Percentiles rank a stretch among this genome's conserved stretches.
phyloP scores from a whole-genome alignment of 2,329 filamentous ascomycete species.

The Cadophora sp. region DNA sequence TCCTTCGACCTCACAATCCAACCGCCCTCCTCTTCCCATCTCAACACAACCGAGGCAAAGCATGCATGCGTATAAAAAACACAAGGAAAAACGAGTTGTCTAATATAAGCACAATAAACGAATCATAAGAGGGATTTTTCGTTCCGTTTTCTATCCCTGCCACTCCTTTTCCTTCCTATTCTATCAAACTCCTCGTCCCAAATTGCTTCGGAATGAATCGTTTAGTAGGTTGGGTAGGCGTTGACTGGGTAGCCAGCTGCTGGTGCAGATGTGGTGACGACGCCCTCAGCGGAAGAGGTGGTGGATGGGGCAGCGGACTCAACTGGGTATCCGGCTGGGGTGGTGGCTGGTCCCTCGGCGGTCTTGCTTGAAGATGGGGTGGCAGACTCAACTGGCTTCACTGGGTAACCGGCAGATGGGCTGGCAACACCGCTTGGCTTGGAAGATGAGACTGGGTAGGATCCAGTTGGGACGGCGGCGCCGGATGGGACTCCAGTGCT shows the following conservation, averaged over 20 bases:
- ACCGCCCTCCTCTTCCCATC: not conserved
- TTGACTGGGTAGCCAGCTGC: not conserved
- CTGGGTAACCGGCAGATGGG: constrained; percentile 2
- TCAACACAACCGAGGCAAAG: not conserved
- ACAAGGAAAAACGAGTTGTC: not conserved
- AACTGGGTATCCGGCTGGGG: not conserved
- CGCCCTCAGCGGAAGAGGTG: not conserved
- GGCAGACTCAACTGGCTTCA: not conserved
- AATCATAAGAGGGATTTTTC: not conserved
- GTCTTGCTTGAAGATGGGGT: not conserved
- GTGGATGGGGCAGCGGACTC: not conserved
- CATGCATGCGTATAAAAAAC: constrained; percentile 6
- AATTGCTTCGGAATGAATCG: not conserved
- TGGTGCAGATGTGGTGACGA: not conserved
- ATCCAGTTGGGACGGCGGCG: constrained; percentile 27
- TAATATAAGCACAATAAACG: constrained; percentile 12
- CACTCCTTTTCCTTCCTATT: no score
- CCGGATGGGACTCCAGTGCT: constrained; percentile 37
- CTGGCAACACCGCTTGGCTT: not conserved
- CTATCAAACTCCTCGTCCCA: constrained; percentile 1
- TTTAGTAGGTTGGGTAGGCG: constrained; percentile 11
- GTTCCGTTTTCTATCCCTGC: not conserved
- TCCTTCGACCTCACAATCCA: not conserved
- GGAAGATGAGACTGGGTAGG: constrained; percentile 6
- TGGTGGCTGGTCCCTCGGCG: not conserved